A percentile compares a stretch with the other conserved stretches of the same genome.
phyloP scores from a whole-genome alignment of 495 filamentous ascomycete genomes.

The Aspergillus nanangensis region DNA sequence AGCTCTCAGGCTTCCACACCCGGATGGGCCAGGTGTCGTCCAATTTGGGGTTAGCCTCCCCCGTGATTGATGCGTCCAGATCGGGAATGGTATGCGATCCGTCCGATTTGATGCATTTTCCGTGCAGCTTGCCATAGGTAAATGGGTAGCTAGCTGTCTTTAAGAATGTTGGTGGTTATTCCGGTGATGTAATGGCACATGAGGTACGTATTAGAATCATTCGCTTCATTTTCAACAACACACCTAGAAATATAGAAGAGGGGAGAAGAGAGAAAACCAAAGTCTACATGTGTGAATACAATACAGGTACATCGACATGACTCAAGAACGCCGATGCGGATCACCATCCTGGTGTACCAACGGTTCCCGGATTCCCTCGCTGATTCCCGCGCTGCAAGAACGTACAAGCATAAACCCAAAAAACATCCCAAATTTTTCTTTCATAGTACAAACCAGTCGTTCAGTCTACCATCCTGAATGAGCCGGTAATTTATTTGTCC shows the following conservation, averaged over 20 bases:
- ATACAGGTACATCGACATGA: conserved; percentile 38
- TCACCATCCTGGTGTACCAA: conserved; percentile 16
- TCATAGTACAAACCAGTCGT: conserved; percentile 34
- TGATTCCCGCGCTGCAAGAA: conserved; percentile 36
- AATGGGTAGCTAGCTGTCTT: too few species aligned
- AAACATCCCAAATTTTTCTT: conserved; percentile 16
- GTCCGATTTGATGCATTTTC: too few species aligned
- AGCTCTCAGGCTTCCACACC: conserved; percentile 9
- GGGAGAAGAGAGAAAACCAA: conserved; percentile 20
- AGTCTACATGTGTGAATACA: conserved; percentile 43
- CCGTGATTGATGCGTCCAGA: not conserved
- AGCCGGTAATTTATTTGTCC: conserved; percentile 18
- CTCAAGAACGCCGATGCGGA: conserved; percentile 33
- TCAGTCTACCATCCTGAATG: conserved; percentile 6
- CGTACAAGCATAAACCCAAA: conserved; percentile 25
- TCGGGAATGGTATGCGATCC: conserved; percentile 1
- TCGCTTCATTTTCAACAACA: conserved; percentile 18
- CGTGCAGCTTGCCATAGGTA: too few species aligned
- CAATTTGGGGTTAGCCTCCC: conserved; percentile 1
- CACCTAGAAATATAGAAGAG: conserved; percentile 9
- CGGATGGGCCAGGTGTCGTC: not conserved
- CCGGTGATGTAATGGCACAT: too few species aligned
- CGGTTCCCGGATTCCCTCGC: conserved; percentile 26
- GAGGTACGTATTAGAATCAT: conserved; percentile 11
- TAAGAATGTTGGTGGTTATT: not conserved